Evolutionary conservation across 2,329 filamentous ascomycete genomes (phyloP), one percentile per base, ranked within the genome.

Genomic region (Aspergillus sclerotialis): DNA sequence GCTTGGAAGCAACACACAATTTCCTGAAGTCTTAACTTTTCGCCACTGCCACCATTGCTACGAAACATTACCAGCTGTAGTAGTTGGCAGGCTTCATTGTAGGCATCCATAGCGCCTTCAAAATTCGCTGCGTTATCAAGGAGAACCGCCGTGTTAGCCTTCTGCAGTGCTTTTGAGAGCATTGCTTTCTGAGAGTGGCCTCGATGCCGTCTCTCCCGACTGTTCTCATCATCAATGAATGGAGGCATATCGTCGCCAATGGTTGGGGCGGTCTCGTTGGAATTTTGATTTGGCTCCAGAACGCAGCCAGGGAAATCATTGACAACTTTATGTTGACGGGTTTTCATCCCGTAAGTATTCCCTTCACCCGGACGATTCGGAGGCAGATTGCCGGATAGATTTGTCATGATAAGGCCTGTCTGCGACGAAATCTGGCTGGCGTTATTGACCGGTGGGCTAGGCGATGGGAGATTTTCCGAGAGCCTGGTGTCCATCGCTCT

Each of bases 111-210:
- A 12, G 92, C 92, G 26, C 86, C 88, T 57, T 90, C 85, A 43
- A 92, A 90, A 54, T 96, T 94, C 52, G 92, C 85, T 10, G 87
- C 88, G 73, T 95, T 96, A 64, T 98, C 92, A 26, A 98, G 75
- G 46, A 95, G 76, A 16, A 98, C 92, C 14, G 92, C 92, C 9
- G 86, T 90, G 55, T 98, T 95, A 32, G 92, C 92, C 64, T 95
- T 94, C 56, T 94, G 84, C 35, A 98, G 68, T 1, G 92, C 92
- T 49, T 84, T 85, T n/a, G 90, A 94, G 23, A 98, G 73, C 89
- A 96, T 96, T 8, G 82, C 84, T 68, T 95, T 96, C 58, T 96
- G 84, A 1, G 84, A 87, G 10, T 77, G 76, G n/a, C 60, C 63
- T 42, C 63, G 60, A 38, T 62, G 59, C 42, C 57, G 57, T 39